Percentiles rank a stretch among this genome's conserved stretches.
Evolutionary conservation across 1,284 basidiomycete species (phyloP).

Genomic region (Apiotrichum domesticum): DNA sequence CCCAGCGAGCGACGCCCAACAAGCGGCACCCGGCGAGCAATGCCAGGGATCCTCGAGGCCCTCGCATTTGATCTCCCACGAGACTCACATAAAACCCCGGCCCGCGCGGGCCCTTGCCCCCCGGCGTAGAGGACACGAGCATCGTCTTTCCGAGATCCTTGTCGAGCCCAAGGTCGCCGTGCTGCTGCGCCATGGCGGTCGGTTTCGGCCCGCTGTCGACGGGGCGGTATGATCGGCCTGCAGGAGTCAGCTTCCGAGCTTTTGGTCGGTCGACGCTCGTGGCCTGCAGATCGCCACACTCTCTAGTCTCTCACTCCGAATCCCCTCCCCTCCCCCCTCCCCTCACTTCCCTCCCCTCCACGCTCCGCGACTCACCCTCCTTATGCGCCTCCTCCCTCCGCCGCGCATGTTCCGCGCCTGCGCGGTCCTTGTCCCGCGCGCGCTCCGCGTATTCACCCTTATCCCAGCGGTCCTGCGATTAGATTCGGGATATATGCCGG

Average conservation of each 20-base stretch:
- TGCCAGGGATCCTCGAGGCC: too few relatives aligned
- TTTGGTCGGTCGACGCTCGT: neutral
- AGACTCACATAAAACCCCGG: constrained; percentile 70
- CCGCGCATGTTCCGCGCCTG: constrained; percentile 38
- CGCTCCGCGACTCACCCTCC: constrained; percentile 55
- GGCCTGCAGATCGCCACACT: too few relatives aligned
- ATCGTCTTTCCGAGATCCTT: constrained; percentile 89
- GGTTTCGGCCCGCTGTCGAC: constrained; percentile 68
- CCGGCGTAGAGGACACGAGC: constrained; percentile 66
- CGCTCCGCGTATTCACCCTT: constrained; percentile 45
- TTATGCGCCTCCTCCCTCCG: constrained; percentile 52
- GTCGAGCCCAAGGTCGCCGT: constrained; percentile 71
- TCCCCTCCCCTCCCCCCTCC: too few relatives aligned
- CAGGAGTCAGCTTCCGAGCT: too few relatives aligned
- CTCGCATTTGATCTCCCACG: neutral
- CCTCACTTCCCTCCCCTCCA: too few relatives aligned
- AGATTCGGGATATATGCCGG: neutral
- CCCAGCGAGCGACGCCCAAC: too few relatives aligned
- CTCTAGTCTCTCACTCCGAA: too few relatives aligned
- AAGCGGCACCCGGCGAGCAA: too few relatives aligned
- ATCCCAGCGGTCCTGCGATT: constrained; percentile 35
- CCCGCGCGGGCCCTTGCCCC: constrained; percentile 69
- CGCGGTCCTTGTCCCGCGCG: constrained; percentile 44
- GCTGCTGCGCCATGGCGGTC: constrained; percentile 70
- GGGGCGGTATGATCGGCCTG: constrained; percentile 71